These are phyloP conservation scores for Boletus rufocinnamomeus DNA, from an alignment of 768 basidiomycete genomes.

Conservation along the genomic window DNA sequence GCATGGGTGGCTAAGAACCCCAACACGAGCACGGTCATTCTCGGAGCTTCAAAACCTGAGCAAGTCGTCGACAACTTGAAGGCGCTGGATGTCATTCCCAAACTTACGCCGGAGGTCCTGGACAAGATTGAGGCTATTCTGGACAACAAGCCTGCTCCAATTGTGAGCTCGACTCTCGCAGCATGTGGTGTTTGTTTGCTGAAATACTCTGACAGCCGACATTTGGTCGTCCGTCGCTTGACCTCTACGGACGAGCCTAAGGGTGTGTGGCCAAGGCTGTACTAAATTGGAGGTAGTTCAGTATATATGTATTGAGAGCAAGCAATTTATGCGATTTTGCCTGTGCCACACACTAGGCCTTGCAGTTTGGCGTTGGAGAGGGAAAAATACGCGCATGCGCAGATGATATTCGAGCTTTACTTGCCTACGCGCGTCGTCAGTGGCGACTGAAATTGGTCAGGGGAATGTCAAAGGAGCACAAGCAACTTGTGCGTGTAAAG, in stretches of 20 bases:
- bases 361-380: too few relatives aligned
- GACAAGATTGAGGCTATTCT: conserved; percentile 55
- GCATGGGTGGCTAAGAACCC: conserved; percentile 57
- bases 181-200: not conserved
- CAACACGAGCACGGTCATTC: conserved; percentile 49
- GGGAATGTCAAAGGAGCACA: too few relatives aligned
- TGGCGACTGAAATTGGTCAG: too few relatives aligned
- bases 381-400: not conserved
- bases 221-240: conserved; percentile 34
- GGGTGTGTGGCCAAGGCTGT: not conserved
- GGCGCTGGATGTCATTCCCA: conserved; percentile 55
- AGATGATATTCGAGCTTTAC: not conserved
- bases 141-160: conserved; percentile 38
- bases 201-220: conserved; percentile 20
- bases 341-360: not conserved
- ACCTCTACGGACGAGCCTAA: conserved; percentile 28
- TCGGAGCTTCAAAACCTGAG: conserved; percentile 50
- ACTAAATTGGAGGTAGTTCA: not conserved
- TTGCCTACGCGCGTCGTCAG: not conserved
- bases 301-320: not conserved
- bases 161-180: conserved; percentile 24
- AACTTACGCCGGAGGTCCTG: conserved; percentile 52
- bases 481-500: too few relatives aligned
- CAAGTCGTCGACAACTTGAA: conserved; percentile 52
- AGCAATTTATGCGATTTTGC: not conserved